Base-by-base conservation (phyloP, 495 filamentous ascomycete species). In the Thermothielavioides terrestris region DNA sequence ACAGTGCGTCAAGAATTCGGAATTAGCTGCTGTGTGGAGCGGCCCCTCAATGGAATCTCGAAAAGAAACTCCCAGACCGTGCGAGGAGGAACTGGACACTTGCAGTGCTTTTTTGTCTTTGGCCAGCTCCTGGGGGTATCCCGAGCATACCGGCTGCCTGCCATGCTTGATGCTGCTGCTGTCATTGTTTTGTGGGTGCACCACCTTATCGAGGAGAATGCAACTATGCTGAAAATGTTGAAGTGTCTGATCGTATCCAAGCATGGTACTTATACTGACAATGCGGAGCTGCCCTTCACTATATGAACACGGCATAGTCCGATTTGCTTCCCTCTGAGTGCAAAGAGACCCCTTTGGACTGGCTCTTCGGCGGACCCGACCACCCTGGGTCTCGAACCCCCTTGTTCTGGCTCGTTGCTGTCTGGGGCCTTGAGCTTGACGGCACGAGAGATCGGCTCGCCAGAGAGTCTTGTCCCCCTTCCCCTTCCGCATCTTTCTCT, bases 301-400 rank as follows among this genome's bases (percentile, higher is more conserved):
- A 59, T 28, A 60, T 63, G 32, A 59, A 63, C 27, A 51, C 53
- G 1, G 53, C 60, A 46, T 46, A 63, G 40, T 62, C 60, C 45
- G 51, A 57, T 21, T 34, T 49, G 23, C 26, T 49, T 10, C 30
- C 43, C 5, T 34, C 43, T 14, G 54, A 52, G 20, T 21, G 11
- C 14, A 52, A 31, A 2, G 43, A 56, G 4, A 38, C 31, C 30
- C 48, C 54, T 22, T 40, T 56, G 4, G 49, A 56, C 25, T 32
- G 15, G 3, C 49, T 43, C 27, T 39, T 34, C 25, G 25, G 21
- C 8, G 17, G 36, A 11, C 30, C 50, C 20, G 42, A 35, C 28
- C 22, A 30, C 20, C 46, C 31, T 17, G 35, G 39, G 10, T 15
- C 44, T 35, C 25, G 4, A 41, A 37, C 31, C 23, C 35, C 49